Conservation (phyloP, 805 yeast species). For the Ogataea trehaloabstinens region DNA sequence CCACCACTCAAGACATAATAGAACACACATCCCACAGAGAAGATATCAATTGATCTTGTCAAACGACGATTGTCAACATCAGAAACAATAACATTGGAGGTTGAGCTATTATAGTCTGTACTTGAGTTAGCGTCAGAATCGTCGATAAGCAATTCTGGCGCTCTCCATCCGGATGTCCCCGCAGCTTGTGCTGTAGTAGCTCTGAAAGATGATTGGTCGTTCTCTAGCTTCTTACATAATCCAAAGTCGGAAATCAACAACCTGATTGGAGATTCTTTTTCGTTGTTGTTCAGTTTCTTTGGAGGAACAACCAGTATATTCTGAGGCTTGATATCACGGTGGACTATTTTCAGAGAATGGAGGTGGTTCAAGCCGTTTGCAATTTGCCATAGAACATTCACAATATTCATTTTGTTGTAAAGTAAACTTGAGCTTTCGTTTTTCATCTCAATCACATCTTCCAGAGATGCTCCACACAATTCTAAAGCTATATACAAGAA, state of each 20-base stretch:
- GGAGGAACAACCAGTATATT: conserved; percentile 82
- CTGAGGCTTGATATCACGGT: conserved; percentile 92
- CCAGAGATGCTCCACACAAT: conserved; percentile 83
- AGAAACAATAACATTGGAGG: conserved; percentile 1
- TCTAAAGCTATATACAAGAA: conserved; percentile 92
- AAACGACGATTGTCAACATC: conserved; percentile 48
- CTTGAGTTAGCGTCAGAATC: conserved; percentile 26
- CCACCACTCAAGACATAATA: conserved; percentile 83
- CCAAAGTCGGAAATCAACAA: conserved; percentile 94
- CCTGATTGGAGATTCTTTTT: conserved; percentile 47
- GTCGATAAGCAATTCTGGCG: conserved; percentile 77
- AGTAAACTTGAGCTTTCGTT: conserved; percentile 40
- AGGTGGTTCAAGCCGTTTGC: conserved; percentile 82
- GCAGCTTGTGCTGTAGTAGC: conserved; percentile 93
- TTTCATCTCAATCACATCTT: conserved; percentile 66
- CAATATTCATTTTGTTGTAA: conserved; percentile 44
- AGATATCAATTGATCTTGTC: conserved; percentile 89
- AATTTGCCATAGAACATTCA: conserved; percentile 65
- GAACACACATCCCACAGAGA: conserved; percentile 92
- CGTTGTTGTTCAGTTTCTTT: conserved; percentile 36
- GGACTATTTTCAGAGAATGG: conserved; percentile 88
- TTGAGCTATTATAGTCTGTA: conserved; percentile 5
- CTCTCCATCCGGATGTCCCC: conserved; percentile 98
- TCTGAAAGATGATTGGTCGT: conserved; percentile 88
- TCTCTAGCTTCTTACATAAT: conserved; percentile 84